phyloP scores from a whole-genome alignment of 495 filamentous ascomycete genomes.

The Aspergillus affinis region DNA sequence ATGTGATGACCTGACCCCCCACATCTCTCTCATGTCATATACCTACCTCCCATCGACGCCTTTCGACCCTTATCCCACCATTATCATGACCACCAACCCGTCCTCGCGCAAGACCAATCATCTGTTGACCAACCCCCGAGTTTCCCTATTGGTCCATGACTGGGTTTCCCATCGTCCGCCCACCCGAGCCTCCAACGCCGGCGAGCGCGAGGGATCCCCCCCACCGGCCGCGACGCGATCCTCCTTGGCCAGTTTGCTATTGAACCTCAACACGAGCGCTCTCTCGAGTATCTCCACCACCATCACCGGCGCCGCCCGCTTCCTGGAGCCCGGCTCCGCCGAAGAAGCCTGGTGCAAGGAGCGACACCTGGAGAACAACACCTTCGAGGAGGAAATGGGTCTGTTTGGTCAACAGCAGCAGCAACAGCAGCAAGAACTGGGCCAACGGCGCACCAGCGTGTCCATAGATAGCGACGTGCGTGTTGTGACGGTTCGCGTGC shows the following conservation, averaged over 20 bases:
- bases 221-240: slow-evolving; percentile 62
- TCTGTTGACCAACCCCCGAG: slow-evolving; percentile 81
- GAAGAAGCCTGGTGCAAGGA: slow-evolving; percentile 81
- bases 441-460: slow-evolving; percentile 41
- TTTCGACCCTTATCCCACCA: slow-evolving; percentile 67
- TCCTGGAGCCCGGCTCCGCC: slow-evolving; percentile 69
- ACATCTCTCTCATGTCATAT: slow-evolving; percentile 98
- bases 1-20: slow-evolving; percentile 75
- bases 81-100: slow-evolving; percentile 93
- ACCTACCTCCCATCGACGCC: slow-evolving; percentile 89
- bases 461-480: slow-evolving; percentile 71
- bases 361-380: slow-evolving; percentile 88
- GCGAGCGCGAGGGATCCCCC: slow-evolving; percentile 59
- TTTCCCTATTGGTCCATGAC: slow-evolving; percentile 94
- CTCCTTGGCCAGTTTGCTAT: slow-evolving; percentile 74
- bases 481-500: slow-evolving; percentile 71
- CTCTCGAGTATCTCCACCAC: slow-evolving; percentile 90
- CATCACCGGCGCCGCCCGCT: slow-evolving; percentile 77
- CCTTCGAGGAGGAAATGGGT: slow-evolving; percentile 59
- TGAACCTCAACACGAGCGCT: slow-evolving; percentile 85
- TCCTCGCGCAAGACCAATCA: slow-evolving; percentile 87
- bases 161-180: slow-evolving; percentile 95
- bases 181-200: slow-evolving; percentile 57
- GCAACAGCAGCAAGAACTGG: slow-evolving; percentile 27
- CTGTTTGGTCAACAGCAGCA: slow-evolving; percentile 45